A percentile compares a stretch with the other conserved stretches of the same genome.
phyloP scores from a whole-genome alignment of 148 eudicot genomes.

The Arctostaphylos glauca region DNA sequence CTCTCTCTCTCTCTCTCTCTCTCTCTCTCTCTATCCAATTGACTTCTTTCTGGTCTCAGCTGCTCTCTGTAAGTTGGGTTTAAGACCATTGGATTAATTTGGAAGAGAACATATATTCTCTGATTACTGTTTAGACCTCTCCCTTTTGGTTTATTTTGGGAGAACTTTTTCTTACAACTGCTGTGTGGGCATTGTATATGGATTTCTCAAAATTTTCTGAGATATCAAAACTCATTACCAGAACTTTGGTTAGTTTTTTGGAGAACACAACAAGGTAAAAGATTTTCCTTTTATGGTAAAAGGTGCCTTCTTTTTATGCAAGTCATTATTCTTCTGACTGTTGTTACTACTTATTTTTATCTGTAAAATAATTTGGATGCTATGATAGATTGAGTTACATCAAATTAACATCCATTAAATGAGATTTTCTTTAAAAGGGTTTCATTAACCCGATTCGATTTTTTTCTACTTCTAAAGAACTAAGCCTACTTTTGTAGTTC shows the following conservation, averaged over 20 bases:
- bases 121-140: neutral
- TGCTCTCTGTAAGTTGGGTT: neutral
- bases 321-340: neutral
- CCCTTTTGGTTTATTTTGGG: neutral
- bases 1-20: slow-evolving; percentile 19
- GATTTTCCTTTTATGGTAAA: slow-evolving; percentile 13
- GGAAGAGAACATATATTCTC: neutral
- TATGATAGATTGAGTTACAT: neutral
- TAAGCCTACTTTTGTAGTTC: neutral
- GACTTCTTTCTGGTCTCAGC: neutral
- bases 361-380: neutral
- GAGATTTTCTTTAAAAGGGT: neutral
- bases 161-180: neutral
- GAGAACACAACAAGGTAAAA: neutral
- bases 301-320: neutral
- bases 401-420: neutral
- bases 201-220: slow-evolving; percentile 7
- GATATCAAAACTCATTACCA: slow-evolving; percentile 12
- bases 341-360: neutral
- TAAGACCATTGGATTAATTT: neutral
- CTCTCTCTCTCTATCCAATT: neutral
- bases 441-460: neutral
- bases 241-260: slow-evolving; percentile 10
- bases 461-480: neutral
- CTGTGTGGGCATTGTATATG: neutral